Percentiles rank a stretch among this genome's conserved stretches.
Evolutionary conservation across 495 filamentous ascomycete species (phyloP).

Genomic region (Talaromyces ruber): DNA sequence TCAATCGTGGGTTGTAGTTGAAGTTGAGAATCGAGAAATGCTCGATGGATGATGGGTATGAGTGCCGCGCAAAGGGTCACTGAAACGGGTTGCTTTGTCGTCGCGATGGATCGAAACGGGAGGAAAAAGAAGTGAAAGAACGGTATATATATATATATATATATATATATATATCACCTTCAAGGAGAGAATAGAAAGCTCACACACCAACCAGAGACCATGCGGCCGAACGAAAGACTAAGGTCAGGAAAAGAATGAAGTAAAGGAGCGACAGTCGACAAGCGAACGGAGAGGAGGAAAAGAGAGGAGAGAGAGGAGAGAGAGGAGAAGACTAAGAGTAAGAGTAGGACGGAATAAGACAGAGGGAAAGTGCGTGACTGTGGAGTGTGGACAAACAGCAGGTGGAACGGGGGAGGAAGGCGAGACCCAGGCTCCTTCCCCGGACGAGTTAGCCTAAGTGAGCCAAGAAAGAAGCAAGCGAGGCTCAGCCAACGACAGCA

Average conservation of each 20-base stretch:
- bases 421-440: background rate
- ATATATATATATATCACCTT: constrained; percentile 1
- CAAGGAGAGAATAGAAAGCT: background rate
- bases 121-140: background rate
- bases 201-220: background rate
- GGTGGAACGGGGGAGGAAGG: background rate
- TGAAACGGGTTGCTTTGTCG: background rate
- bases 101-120: background rate
- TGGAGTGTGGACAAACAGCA: background rate
- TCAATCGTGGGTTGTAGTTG: background rate
- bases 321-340: background rate
- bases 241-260: constrained; percentile 3
- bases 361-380: background rate
- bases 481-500: background rate
- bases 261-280: constrained; percentile 7
- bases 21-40: background rate
- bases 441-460: background rate
- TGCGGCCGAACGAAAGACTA: constrained; percentile 9
- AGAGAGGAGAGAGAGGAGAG: constrained; percentile 12
- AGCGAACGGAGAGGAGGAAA: constrained; percentile 10
- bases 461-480: background rate
- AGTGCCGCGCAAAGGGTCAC: constrained; percentile 4
- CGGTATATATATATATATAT: background rate
- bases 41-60: background rate
- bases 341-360: background rate